Percentiles rank a stretch among this genome's conserved stretches.
These are phyloP conservation scores for Candida ovalis DNA, from an alignment of 805 yeast species.

Conservation along the genomic window DNA sequence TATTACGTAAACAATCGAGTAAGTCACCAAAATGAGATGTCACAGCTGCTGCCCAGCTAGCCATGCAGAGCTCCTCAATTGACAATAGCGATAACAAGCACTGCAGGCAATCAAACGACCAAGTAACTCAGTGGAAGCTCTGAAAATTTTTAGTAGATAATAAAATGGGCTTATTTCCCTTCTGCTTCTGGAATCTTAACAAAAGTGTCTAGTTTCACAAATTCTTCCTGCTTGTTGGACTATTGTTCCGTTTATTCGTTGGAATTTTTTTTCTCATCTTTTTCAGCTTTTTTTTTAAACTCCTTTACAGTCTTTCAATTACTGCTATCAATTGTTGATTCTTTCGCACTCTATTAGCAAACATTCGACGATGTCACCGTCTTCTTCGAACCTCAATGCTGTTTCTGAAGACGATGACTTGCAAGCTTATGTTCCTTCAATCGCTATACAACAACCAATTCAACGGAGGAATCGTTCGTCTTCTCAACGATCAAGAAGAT, in stretches of 20 bases:
- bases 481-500: slow-evolving; percentile 21
- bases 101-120: neutral
- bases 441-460: neutral
- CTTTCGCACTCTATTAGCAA: too few relatives aligned
- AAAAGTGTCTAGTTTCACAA: too few relatives aligned
- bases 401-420: neutral
- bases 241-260: too few relatives aligned
- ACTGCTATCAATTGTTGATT: too few relatives aligned
- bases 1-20: neutral
- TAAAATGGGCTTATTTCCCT: too few relatives aligned
- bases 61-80: too few relatives aligned
- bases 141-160: neutral
- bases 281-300: too few relatives aligned
- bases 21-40: neutral
- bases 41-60: neutral
- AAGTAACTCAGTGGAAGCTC: neutral
- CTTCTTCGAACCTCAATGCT: neutral
- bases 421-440: neutral
- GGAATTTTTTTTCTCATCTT: too few relatives aligned
- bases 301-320: too few relatives aligned
- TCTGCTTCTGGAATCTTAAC: too few relatives aligned
- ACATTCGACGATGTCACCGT: too few relatives aligned
- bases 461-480: neutral
- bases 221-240: too few relatives aligned
- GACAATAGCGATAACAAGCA: neutral